These are phyloP conservation scores for Ceratorhiza oryzae-sativae DNA, from an alignment of 1,284 basidiomycete species.

Conservation along the genomic window DNA sequence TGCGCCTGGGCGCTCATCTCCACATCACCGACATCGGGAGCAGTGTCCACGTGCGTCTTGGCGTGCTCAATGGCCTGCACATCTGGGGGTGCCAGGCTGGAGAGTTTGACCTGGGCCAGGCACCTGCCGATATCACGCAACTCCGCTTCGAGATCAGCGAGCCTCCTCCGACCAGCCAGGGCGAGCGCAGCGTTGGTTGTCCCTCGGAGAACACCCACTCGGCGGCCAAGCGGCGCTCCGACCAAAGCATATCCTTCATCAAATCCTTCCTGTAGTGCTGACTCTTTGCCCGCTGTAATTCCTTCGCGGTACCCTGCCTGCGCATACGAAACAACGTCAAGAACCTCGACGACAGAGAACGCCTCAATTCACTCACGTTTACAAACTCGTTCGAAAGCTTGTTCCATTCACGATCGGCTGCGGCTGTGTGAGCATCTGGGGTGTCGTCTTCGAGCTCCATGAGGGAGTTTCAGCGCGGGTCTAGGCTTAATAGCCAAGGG, in stretches of 20 bases:
- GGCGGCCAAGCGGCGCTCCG: slow-evolving; percentile 75
- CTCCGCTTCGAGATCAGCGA: slow-evolving; percentile 49
- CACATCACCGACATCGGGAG: slow-evolving; percentile 27
- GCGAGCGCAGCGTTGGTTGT: slow-evolving; percentile 64
- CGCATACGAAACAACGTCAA: background rate
- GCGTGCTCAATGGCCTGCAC: slow-evolving; percentile 75
- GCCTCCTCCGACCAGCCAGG: slow-evolving; percentile 52
- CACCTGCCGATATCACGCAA: slow-evolving; percentile 59
- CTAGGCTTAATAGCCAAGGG: background rate
- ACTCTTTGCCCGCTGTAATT: slow-evolving; percentile 84
- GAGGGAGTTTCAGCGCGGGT: slow-evolving; percentile 12
- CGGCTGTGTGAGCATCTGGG: background rate
- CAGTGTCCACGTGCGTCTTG: slow-evolving; percentile 36
- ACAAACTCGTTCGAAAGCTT: slow-evolving; percentile 40
- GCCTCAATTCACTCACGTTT: slow-evolving; percentile 23
- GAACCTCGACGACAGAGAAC: background rate
- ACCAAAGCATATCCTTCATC: slow-evolving; percentile 75
- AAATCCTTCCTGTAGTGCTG: slow-evolving; percentile 79
- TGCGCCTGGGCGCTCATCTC: slow-evolving; percentile 17
- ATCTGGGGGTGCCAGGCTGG: slow-evolving; percentile 73
- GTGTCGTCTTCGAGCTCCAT: slow-evolving; percentile 39
- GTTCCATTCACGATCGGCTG: slow-evolving; percentile 43
- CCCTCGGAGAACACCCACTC: slow-evolving; percentile 75
- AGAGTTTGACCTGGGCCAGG: slow-evolving; percentile 66
- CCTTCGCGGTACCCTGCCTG: slow-evolving; percentile 89